Percentiles rank a stretch among this genome's conserved stretches.
phyloP scores from a whole-genome alignment of 2,329 filamentous ascomycete genomes.

The Pseudogymnoascus sp. region DNA sequence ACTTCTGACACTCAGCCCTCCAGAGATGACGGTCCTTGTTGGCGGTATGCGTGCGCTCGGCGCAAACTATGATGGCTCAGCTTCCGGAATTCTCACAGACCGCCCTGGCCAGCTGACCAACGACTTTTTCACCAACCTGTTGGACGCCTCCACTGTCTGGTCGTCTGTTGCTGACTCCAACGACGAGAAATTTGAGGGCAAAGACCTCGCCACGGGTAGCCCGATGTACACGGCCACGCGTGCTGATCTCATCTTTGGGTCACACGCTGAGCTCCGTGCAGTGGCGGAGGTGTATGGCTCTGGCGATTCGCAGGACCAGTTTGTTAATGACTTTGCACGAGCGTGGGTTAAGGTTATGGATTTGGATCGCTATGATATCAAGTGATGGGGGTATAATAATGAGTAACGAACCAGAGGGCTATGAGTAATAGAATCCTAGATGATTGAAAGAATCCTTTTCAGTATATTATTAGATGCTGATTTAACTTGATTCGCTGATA shows the following conservation, averaged over 20 bases:
- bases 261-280: constrained; percentile 50
- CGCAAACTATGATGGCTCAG: constrained; percentile 48
- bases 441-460: not conserved
- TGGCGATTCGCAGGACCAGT: constrained; percentile 41
- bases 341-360: constrained; percentile 55
- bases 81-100: constrained; percentile 46
- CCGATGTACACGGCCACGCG: constrained; percentile 51
- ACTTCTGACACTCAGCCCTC: constrained; percentile 45
- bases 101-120: constrained; percentile 47
- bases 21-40: constrained; percentile 47
- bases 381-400: constrained; percentile 1
- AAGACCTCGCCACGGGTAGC: constrained; percentile 45
- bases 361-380: constrained; percentile 46
- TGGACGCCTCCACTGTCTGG: constrained; percentile 47
- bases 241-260: constrained; percentile 48
- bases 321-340: constrained; percentile 47
- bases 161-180: constrained; percentile 33
- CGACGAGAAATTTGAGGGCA: constrained; percentile 43
- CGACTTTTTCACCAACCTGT: constrained; percentile 54
- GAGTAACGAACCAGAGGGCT: not conserved
- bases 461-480: not conserved
- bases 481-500: not conserved
- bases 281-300: constrained; percentile 48
- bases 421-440: constrained; percentile 1
- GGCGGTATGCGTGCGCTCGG: constrained; percentile 49